phyloP scores from a whole-genome alignment of 345 rosid genomes.

The Melastoma malabathricum region DNA sequence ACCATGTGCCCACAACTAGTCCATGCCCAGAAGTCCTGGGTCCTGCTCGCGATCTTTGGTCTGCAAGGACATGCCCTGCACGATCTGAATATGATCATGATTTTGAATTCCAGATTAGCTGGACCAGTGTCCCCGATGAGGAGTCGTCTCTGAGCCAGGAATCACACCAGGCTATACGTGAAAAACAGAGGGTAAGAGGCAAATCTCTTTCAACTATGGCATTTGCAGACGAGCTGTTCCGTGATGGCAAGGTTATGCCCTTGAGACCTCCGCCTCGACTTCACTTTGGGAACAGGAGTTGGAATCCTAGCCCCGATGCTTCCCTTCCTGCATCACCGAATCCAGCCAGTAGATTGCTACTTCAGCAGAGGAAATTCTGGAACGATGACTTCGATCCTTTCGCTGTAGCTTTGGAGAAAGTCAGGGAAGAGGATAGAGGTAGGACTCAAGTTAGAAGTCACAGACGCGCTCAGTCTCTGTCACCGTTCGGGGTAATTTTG shows the following conservation, averaged over 20 bases:
- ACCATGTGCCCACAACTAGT: too few relatives aligned
- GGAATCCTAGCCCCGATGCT: constrained; percentile 1
- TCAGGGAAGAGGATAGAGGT: constrained; percentile 14
- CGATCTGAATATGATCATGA: constrained; percentile 11
- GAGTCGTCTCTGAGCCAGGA: not conserved
- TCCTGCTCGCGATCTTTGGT: not conserved
- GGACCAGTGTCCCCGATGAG: constrained; percentile 2
- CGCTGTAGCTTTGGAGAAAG: constrained; percentile 32
- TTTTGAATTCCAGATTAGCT: constrained; percentile 26
- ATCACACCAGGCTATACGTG: not conserved
- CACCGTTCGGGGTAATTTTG: constrained; percentile 9
- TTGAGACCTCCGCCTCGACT: constrained; percentile 32
- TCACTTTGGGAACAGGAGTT: not conserved
- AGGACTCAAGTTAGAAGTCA: not conserved
- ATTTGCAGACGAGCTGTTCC: constrained; percentile 45
- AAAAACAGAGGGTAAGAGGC: not conserved
- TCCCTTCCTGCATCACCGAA: constrained; percentile 11
- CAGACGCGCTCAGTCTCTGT: constrained; percentile 23
- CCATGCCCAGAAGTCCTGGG: too few relatives aligned
- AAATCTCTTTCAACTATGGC: constrained; percentile 30
- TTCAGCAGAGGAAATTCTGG: constrained; percentile 29
- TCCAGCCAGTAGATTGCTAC: constrained; percentile 10
- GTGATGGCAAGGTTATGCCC: constrained; percentile 32
- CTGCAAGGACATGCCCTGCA: not conserved
- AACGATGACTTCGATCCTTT: constrained; percentile 50